These are phyloP conservation scores for Sechiopsis laciniata DNA, from an alignment of 306 rosid species.

Conservation along the genomic window DNA sequence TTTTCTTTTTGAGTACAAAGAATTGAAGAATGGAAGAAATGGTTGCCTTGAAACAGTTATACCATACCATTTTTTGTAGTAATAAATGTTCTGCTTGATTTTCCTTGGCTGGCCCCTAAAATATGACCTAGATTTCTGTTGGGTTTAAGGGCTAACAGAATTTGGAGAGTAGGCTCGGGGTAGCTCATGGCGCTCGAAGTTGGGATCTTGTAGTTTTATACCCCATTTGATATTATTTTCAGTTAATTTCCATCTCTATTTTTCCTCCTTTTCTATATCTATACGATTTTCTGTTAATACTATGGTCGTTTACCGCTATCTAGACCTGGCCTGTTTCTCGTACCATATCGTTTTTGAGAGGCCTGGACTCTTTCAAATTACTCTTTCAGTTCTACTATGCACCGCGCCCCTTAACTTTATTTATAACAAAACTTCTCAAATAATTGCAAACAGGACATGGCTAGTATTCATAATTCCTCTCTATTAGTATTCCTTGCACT, in stretches of 20 bases:
- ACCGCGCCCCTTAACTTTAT: neutral
- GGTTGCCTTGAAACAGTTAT: neutral
- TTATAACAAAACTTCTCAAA: neutral
- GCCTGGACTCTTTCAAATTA: neutral
- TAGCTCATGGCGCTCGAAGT: neutral
- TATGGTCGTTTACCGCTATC: neutral
- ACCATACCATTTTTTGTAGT: constrained; percentile 3
- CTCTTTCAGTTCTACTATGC: neutral
- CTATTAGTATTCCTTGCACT: neutral
- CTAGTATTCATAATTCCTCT: neutral
- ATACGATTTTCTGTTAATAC: neutral
- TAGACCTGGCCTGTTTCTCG: neutral
- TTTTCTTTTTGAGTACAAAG: neutral
- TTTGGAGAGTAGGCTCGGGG: neutral
- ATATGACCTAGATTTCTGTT: neutral
- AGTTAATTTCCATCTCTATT: neutral
- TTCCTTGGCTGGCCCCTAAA: neutral
- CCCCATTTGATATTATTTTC: neutral
- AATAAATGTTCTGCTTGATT: neutral
- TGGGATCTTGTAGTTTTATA: neutral
- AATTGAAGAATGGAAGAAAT: neutral
- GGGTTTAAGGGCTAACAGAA: neutral
- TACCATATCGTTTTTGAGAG: neutral
- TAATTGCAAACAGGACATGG: neutral
- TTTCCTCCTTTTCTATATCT: neutral